phyloP scores from a whole-genome alignment of 208 protist genomes.

The Angomonas ambiguus region DNA sequence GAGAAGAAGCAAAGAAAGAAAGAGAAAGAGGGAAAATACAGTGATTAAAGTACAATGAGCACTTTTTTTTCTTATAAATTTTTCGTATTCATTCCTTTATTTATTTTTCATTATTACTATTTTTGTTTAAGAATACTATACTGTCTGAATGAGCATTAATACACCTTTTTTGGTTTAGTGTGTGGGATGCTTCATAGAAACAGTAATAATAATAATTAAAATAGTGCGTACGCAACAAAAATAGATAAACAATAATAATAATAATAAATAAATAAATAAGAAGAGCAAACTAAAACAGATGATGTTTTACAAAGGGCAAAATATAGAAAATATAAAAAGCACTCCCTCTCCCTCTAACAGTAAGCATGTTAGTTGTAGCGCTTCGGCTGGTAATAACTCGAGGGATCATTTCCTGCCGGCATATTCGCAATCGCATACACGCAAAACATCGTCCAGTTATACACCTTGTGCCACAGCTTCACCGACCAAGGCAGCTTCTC shows the following conservation, averaged over 20 bases:
- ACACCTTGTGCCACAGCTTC: slow-evolving; percentile 30
- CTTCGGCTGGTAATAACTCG: slow-evolving; percentile 30
- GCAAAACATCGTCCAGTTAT: slow-evolving; percentile 43
- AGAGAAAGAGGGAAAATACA: slow-evolving; percentile 3
- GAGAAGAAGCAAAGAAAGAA: slow-evolving; percentile 4
- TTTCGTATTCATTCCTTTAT: too few species aligned
- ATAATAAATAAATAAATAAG: background rate
- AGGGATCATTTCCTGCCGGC: slow-evolving; percentile 6
- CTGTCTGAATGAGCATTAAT: too few species aligned
- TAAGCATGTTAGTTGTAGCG: slow-evolving; percentile 14
- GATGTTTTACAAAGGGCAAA: background rate
- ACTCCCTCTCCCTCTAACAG: background rate
- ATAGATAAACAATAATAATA: slow-evolving; percentile 1
- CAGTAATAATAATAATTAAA: too few species aligned
- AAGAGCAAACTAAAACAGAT: background rate
- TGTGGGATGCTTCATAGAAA: too few species aligned
- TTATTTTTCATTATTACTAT: background rate
- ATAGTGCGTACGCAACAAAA: background rate
- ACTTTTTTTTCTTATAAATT: background rate
- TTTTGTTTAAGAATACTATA: background rate
- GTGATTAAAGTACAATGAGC: background rate
- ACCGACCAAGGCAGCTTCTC: slow-evolving; percentile 20
- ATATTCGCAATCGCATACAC: slow-evolving; percentile 24
- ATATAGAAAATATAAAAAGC: background rate
- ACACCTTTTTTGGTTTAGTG: too few species aligned